These are phyloP conservation scores for Sphagnum fallax DNA, from an alignment of 228 moss, liverwort and hornwort genomes.

Conservation along the genomic window DNA sequence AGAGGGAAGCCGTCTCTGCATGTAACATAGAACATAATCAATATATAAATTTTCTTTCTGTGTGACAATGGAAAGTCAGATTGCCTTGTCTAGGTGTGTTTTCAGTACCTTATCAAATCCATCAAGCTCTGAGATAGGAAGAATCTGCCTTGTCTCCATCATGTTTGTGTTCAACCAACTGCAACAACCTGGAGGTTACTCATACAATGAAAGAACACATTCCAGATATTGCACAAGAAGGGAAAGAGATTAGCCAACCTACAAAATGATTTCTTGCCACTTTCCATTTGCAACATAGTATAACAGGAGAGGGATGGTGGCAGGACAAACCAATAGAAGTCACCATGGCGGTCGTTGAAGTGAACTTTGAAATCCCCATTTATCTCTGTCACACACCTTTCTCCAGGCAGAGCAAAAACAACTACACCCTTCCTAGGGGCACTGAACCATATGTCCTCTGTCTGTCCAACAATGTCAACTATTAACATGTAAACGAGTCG, in stretches of 20 bases:
- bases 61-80: too few relatives aligned
- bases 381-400: constrained; percentile 92
- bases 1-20: constrained; percentile 91
- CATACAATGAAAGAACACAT: too few relatives aligned
- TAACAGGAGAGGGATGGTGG: constrained; percentile 1
- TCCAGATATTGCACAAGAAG: too few relatives aligned
- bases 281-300: too few relatives aligned
- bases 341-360: constrained; percentile 95
- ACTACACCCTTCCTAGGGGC: constrained; percentile 96
- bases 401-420: constrained; percentile 97
- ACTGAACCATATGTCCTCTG: constrained; percentile 98
- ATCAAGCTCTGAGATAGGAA: constrained; percentile 81
- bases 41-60: too few relatives aligned
- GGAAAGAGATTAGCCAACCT: too few relatives aligned
- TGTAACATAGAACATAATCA: neutral
- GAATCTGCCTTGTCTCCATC: constrained; percentile 91
- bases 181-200: constrained; percentile 9
- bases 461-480: constrained; percentile 19
- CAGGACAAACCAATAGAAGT: constrained; percentile 72
- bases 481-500: too few relatives aligned
- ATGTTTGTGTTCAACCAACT: constrained; percentile 99
- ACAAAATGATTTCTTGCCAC: too few relatives aligned
- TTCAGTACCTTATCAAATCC: constrained; percentile 86
- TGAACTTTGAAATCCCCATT: constrained; percentile 89
- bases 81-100: too few relatives aligned